phyloP scores from a whole-genome alignment of 257 asterid species.

The Rauvolfia tetraphylla region DNA sequence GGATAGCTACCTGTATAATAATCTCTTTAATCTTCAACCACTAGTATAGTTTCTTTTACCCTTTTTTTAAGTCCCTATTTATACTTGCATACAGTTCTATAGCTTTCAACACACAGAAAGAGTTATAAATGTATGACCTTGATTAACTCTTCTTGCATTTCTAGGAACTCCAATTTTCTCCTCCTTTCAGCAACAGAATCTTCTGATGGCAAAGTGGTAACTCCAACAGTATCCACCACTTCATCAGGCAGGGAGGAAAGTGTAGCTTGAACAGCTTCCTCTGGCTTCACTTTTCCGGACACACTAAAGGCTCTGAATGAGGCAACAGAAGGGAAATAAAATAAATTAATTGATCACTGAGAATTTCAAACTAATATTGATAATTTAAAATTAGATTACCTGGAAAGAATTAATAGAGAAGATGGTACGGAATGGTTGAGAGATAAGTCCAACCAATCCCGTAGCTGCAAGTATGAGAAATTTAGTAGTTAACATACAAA shows the following conservation, averaged over 20 bases:
- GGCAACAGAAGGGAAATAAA: conserved; percentile 20
- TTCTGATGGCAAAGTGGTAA: conserved; percentile 77
- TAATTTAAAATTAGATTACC: conserved; percentile 32
- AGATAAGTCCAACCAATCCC: conserved; percentile 90
- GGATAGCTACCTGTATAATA: background rate
- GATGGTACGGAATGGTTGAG: conserved; percentile 88
- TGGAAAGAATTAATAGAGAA: conserved; percentile 85
- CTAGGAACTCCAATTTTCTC: conserved; percentile 84
- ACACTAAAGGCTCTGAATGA: conserved; percentile 67
- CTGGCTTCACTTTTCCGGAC: conserved; percentile 69
- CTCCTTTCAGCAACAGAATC: conserved; percentile 84
- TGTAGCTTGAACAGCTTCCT: conserved; percentile 88
- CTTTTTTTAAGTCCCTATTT: background rate
- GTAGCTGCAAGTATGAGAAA: conserved; percentile 45
- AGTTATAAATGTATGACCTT: conserved; percentile 45
- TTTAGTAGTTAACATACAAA: background rate
- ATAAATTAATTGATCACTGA: conserved; percentile 14
- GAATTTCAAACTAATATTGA: conserved; percentile 4
- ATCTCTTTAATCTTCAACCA: background rate
- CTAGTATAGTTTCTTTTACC: background rate
- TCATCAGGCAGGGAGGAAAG: conserved; percentile 91
- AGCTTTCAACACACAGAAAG: conserved; percentile 4
- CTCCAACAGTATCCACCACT: conserved; percentile 85
- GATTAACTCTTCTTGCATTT: conserved; percentile 91
- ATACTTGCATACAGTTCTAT: background rate